phyloP scores from a whole-genome alignment of 176 grass and related monocot species.

The Melocanna baccifera region DNA sequence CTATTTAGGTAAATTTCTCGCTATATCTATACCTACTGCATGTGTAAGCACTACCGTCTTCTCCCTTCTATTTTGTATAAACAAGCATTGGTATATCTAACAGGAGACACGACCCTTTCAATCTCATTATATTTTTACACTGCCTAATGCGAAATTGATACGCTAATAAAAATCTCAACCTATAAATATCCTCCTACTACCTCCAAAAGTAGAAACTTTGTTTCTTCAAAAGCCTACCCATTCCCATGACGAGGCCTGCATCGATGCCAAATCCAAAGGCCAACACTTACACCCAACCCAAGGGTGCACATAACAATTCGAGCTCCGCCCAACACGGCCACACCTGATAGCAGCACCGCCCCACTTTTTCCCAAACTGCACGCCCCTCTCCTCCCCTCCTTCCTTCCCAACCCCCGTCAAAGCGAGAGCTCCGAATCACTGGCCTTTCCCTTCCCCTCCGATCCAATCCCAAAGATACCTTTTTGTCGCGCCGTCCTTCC shows the following conservation, averaged over 20 bases:
- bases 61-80: neutral
- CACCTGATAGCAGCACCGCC: conserved; percentile 29
- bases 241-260: neutral
- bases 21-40: neutral
- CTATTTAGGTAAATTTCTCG: neutral
- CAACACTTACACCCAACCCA: neutral
- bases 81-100: neutral
- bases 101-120: neutral
- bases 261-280: neutral
- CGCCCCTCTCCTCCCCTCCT: neutral
- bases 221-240: neutral
- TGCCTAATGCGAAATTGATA: neutral
- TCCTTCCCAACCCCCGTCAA: conserved; percentile 4
- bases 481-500: conserved; percentile 16
- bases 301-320: conserved; percentile 26
- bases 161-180: neutral
- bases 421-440: conserved; percentile 44
- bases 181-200: neutral
- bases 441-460: conserved; percentile 36
- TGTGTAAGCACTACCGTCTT: neutral
- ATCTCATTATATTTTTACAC: neutral
- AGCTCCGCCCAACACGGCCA: neutral
- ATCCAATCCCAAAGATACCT: conserved; percentile 46
- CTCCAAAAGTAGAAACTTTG: conserved; percentile 9
- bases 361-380: neutral